Evolutionary conservation across 2,329 filamentous ascomycete species (phyloP), one percentile per base, ranked within the genome.

Genomic region (Beauveria sp.): DNA sequence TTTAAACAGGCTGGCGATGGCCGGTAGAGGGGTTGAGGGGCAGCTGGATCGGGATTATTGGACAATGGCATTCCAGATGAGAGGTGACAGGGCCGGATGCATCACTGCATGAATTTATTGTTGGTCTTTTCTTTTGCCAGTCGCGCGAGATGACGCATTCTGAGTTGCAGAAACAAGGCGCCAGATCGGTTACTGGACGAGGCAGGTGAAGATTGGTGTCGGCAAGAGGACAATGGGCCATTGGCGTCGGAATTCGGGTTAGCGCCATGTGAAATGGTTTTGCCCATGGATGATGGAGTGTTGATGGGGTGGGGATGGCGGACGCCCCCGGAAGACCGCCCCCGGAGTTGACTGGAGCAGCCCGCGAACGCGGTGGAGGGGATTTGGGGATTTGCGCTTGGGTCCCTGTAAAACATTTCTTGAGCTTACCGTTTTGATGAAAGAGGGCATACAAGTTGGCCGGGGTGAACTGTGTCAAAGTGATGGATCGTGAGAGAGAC

Each of bases 261-360:
- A 59, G 56, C 56, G 56, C 26, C 18, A 51, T 58, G 56, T 59
- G 56, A 59, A 37, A 37, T 37, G 34, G 34, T 16, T 34, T 51
- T 37, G 34, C 1, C 34, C 34, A 37, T 37, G 34, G 34, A 37
- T 37, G 34, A 37, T 46, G 20, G 28, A 46, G 41, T 30, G 40
- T 24, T 41, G 37, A 28, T 40, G 44, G 7, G 20, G 56, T 52
- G 56, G 56, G 34, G 56, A 14, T 24, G 47, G 56, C 20, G 20
- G 48, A 52, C 48, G 48, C 48, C 56, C 52, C 56, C 56, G 56
- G 56, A 59, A 59, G 37, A 59, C 10, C 24, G 56, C 40, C 48
- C 48, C 56, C 48, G 56, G 56, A 26, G 48, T 59, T 26, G 48
- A 44, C 34, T 57, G 28, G 54, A 47, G 54, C 47, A 41, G 37